These are phyloP conservation scores for Dictyostelium capitatum DNA, from an alignment of 78 protist genomes.

Conservation along the genomic window DNA sequence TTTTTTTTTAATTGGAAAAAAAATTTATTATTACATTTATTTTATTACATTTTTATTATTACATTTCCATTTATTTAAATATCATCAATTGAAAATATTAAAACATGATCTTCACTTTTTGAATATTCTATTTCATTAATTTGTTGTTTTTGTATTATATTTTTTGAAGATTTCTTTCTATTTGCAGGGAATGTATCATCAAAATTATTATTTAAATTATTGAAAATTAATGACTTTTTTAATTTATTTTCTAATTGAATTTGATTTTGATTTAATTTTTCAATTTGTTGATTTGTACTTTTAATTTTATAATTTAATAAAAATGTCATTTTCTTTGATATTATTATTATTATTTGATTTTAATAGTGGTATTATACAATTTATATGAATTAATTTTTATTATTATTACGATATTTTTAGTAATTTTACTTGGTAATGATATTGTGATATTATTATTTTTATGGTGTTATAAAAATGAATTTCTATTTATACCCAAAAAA, in stretches of 20 bases:
- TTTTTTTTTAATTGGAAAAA: neutral
- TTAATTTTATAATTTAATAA: slow-evolving; percentile 2
- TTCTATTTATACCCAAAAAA: too few relatives aligned
- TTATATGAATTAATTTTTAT: neutral
- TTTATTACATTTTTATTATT: neutral
- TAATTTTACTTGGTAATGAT: too few relatives aligned
- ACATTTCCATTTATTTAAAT: neutral
- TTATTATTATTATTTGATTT: neutral
- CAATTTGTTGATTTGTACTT: neutral
- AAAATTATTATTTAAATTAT: neutral
- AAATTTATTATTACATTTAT: neutral
- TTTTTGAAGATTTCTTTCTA: neutral
- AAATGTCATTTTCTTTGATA: neutral
- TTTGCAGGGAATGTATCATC: neutral
- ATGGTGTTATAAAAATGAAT: too few relatives aligned
- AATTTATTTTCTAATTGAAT: neutral
- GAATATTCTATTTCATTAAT: neutral
- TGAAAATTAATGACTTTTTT: neutral
- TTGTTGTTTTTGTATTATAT: neutral
- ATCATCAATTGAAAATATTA: neutral
- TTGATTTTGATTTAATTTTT: neutral
- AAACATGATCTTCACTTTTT: slow-evolving; percentile 5
- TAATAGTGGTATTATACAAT: neutral
- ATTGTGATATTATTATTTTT: too few relatives aligned
- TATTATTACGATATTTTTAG: neutral